Percentiles rank a stretch among this genome's conserved stretches.
phyloP scores from a whole-genome alignment of 139 green algal genomes.

The Chlorella sp. region DNA sequence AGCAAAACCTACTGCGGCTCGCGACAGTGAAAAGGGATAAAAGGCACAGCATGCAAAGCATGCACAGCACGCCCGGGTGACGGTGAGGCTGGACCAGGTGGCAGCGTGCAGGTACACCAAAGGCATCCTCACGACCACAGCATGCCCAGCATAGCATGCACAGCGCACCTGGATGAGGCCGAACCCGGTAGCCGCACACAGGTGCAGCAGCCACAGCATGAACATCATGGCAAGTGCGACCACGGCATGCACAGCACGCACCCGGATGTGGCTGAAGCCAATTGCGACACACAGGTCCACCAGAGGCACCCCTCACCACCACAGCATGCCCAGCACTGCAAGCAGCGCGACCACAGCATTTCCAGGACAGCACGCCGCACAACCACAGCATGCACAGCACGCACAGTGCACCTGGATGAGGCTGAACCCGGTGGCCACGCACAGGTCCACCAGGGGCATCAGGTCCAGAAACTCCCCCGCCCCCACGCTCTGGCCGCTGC shows the following conservation, averaged over 20 bases:
- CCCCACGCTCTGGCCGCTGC: slow-evolving; percentile 68
- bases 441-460: slow-evolving; percentile 82
- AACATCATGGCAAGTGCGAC: too few species aligned
- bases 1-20: too few species aligned
- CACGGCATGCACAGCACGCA: too few species aligned
- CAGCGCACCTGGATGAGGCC: slow-evolving; percentile 22
- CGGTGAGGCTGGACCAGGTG: too few species aligned
- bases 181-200: slow-evolving; percentile 59
- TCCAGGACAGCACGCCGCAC: neutral
- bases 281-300: too few species aligned
- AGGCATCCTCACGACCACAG: neutral
- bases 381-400: neutral
- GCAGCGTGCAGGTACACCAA: neutral
- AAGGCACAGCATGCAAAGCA: too few species aligned
- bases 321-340: neutral
- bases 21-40: too few species aligned
- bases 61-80: too few species aligned
- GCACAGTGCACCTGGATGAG: slow-evolving; percentile 17
- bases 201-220: too few species aligned
- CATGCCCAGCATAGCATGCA: neutral
- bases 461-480: slow-evolving; percentile 95
- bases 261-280: too few species aligned
- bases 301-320: neutral
- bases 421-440: slow-evolving; percentile 40
- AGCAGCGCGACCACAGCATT: neutral